Percentiles rank a stretch among this genome's conserved stretches.
phyloP scores from a whole-genome alignment of 345 rosid species.

The Lepidium aucheri region DNA sequence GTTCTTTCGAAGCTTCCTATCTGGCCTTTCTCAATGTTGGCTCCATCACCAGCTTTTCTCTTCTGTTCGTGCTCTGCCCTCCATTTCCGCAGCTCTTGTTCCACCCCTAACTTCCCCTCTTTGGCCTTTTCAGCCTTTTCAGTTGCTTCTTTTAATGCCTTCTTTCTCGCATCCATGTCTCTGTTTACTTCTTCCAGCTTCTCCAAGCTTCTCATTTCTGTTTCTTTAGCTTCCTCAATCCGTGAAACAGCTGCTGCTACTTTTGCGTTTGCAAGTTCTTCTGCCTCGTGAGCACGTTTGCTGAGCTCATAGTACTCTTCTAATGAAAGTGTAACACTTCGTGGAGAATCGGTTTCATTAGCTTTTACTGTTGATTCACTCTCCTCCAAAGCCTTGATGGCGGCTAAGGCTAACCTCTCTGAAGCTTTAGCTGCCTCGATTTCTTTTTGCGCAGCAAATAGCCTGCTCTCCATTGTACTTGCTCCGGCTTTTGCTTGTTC shows the following conservation, averaged over 20 bases:
- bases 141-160: slow-evolving; percentile 57
- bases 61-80: slow-evolving; percentile 73
- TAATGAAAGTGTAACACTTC: slow-evolving; percentile 66
- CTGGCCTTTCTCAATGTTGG: slow-evolving; percentile 26
- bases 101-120: slow-evolving; percentile 71
- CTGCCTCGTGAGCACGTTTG: slow-evolving; percentile 74
- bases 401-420: slow-evolving; percentile 66
- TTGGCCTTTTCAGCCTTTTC: slow-evolving; percentile 79
- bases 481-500: slow-evolving; percentile 81
- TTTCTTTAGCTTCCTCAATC: slow-evolving; percentile 71
- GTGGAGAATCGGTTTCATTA: slow-evolving; percentile 30
- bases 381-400: slow-evolving; percentile 76
- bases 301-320: slow-evolving; percentile 88
- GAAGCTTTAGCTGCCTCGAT: slow-evolving; percentile 88
- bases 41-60: slow-evolving; percentile 42
- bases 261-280: slow-evolving; percentile 63
- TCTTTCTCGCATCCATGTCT: slow-evolving; percentile 57
- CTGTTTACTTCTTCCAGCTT: slow-evolving; percentile 55
- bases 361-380: slow-evolving; percentile 49
- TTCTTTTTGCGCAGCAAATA: slow-evolving; percentile 69
- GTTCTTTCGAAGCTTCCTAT: slow-evolving; percentile 27
- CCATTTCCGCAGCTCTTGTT: slow-evolving; percentile 84
- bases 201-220: slow-evolving; percentile 46
- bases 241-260: slow-evolving; percentile 65
- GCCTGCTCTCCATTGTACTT: slow-evolving; percentile 58